These are phyloP conservation scores for Takakia lepidozioides DNA, from an alignment of 225 moss, liverwort and hornwort genomes.

Conservation along the genomic window DNA sequence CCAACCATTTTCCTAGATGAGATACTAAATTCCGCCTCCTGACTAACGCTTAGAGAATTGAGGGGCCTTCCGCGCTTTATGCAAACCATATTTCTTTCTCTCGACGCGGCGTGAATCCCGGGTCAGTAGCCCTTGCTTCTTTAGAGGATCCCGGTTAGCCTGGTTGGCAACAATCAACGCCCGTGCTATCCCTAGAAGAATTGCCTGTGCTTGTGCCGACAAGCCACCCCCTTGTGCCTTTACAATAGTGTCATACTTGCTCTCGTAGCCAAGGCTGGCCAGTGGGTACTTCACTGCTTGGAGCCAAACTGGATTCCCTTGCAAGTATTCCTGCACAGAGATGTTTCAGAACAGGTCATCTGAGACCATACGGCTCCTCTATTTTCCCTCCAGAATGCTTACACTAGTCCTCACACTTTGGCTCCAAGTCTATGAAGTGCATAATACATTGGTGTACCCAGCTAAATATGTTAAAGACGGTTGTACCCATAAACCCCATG, in stretches of 20 bases:
- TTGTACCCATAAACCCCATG: too few species aligned
- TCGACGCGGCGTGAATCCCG: slow-evolving; percentile 87
- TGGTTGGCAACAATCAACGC: slow-evolving; percentile 82
- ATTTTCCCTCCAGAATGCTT: too few species aligned
- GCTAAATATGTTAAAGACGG: too few species aligned
- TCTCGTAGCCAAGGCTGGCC: slow-evolving; percentile 83
- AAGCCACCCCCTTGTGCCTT: slow-evolving; percentile 81
- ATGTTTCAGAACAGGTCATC: too few species aligned
- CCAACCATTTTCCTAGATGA: too few species aligned
- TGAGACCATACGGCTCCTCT: too few species aligned
- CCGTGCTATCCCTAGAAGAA: slow-evolving; percentile 80
- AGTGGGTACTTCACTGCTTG: slow-evolving; percentile 90
- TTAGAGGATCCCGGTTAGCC: slow-evolving; percentile 88
- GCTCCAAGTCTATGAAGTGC: too few species aligned
- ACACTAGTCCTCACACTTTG: too few species aligned
- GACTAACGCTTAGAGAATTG: slow-evolving; percentile 62
- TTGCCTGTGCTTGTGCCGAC: slow-evolving; percentile 89
- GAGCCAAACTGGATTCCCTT: slow-evolving; percentile 55
- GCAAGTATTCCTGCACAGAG: slow-evolving; percentile 83
- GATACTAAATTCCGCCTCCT: too few species aligned
- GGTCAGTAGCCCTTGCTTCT: slow-evolving; percentile 93
- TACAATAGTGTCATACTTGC: slow-evolving; percentile 77
- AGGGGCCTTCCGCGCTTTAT: slow-evolving; percentile 76
- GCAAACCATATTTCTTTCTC: slow-evolving; percentile 94
- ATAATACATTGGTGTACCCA: too few species aligned